Evolutionary conservation across 768 basidiomycete species (phyloP).

Genomic region (Mycena vulgaris): DNA sequence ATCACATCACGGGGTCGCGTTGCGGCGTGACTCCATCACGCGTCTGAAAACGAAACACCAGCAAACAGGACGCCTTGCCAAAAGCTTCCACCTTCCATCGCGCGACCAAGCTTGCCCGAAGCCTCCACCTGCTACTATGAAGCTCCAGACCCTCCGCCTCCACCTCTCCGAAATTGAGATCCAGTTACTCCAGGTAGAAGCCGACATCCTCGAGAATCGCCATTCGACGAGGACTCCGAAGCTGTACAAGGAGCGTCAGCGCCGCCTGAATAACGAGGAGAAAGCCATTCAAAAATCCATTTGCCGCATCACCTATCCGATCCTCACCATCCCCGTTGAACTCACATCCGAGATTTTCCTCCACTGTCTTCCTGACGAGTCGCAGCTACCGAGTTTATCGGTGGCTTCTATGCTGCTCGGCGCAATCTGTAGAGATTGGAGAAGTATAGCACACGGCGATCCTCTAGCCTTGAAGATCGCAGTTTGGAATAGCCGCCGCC

Average conservation of each 20-base stretch:
- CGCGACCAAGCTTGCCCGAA: no score
- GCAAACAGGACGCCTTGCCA: no score
- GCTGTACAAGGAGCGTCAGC: not conserved
- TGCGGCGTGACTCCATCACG: no score
- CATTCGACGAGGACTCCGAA: no score
- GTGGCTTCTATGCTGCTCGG: not conserved
- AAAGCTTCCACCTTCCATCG: no score
- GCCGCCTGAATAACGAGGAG: not conserved
- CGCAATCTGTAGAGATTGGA: not conserved
- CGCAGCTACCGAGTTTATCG: not conserved
- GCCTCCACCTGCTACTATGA: no score
- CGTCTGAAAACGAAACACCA: no score
- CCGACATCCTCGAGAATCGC: no score
- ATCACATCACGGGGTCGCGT: no score
- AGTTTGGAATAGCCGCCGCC: not conserved
- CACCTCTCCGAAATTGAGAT: no score
- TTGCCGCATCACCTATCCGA: not conserved
- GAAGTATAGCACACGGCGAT: not conserved
- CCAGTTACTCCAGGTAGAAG: no score
- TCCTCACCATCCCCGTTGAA: not conserved
- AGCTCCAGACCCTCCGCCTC: no score
- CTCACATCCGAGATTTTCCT: constrained; percentile 11
- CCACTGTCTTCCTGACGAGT: not conserved
- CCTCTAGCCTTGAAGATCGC: not conserved
- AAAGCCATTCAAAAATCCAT: not conserved